These are phyloP conservation scores for Schizophyllum commune DNA, from an alignment of 1,284 basidiomycete species.

Conservation along the genomic window DNA sequence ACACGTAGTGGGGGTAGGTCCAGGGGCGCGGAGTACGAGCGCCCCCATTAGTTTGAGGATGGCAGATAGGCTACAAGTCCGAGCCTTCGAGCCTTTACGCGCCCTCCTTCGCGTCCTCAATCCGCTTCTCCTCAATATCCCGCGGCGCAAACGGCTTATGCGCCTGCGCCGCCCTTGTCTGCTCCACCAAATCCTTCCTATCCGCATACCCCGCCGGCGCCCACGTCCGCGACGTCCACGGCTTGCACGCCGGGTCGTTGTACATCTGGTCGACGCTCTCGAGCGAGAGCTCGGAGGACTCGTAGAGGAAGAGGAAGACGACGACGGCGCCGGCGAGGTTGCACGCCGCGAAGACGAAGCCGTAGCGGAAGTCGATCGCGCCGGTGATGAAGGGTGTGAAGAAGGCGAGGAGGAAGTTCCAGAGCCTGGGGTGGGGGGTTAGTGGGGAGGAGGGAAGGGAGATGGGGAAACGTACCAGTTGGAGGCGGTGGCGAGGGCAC, in stretches of 20 bases:
- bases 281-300: constrained; percentile 60
- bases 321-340: constrained; percentile 56
- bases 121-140: constrained; percentile 16
- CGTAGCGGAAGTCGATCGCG: constrained; percentile 57
- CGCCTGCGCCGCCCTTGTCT: not conserved
- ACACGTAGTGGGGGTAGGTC: too few relatives aligned
- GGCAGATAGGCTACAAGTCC: too few relatives aligned
- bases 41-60: too few relatives aligned
- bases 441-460: not conserved
- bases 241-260: constrained; percentile 57
- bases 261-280: constrained; percentile 77
- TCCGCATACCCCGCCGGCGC: constrained; percentile 42
- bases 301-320: constrained; percentile 76
- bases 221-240: constrained; percentile 58
- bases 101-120: constrained; percentile 9
- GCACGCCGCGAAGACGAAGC: constrained; percentile 63
- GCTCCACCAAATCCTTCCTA: constrained; percentile 14
- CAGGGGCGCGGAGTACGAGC: too few relatives aligned
- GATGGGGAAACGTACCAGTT: constrained; percentile 24
- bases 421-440: constrained; percentile 36
- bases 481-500: constrained; percentile 58
- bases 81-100: too few relatives aligned
- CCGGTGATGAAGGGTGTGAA: constrained; percentile 63
- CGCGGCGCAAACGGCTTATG: constrained; percentile 15
- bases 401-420: constrained; percentile 74